A percentile compares a stretch with the other conserved stretches of the same genome.
Conservation (phyloP, 2,329 filamentous ascomycete species). For the Harringtonia aguacate region DNA sequence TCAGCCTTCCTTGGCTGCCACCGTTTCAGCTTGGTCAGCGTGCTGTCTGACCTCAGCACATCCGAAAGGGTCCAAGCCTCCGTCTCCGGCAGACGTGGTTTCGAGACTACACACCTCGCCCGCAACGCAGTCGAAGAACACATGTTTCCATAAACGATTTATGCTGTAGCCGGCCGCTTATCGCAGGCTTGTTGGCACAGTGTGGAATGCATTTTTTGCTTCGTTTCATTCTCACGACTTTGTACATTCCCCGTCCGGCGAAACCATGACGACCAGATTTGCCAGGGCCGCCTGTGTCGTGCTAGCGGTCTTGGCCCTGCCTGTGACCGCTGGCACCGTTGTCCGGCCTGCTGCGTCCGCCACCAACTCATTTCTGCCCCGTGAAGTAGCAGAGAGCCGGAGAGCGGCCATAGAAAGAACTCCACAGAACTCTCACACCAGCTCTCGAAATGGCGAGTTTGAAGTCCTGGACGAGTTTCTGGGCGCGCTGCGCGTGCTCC, state of each 20-base stretch:
- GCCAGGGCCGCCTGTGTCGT: conserved; percentile 2
- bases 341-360: not conserved
- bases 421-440: too few species aligned
- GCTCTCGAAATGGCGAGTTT: not conserved
- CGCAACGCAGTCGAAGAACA: too few species aligned
- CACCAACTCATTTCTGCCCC: conserved; percentile 6
- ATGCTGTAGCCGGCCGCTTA: too few species aligned
- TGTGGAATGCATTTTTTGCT: not conserved
- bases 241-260: not conserved
- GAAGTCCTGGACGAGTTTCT: conserved; percentile 36
- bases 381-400: not conserved
- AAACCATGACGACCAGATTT: conserved; percentile 5
- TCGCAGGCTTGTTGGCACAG: too few species aligned
- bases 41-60: too few species aligned
- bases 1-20: too few species aligned
- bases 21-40: too few species aligned
- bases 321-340: not conserved
- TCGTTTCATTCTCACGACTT: not conserved
- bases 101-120: too few species aligned
- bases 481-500: conserved; percentile 62
- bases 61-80: too few species aligned
- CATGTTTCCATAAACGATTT: too few species aligned
- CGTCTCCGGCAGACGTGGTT: too few species aligned
- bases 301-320: conserved; percentile 4
- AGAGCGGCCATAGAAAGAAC: too few species aligned